These are phyloP conservation scores for Canavalia gladiata DNA, from an alignment of 306 rosid species.

Conservation along the genomic window DNA sequence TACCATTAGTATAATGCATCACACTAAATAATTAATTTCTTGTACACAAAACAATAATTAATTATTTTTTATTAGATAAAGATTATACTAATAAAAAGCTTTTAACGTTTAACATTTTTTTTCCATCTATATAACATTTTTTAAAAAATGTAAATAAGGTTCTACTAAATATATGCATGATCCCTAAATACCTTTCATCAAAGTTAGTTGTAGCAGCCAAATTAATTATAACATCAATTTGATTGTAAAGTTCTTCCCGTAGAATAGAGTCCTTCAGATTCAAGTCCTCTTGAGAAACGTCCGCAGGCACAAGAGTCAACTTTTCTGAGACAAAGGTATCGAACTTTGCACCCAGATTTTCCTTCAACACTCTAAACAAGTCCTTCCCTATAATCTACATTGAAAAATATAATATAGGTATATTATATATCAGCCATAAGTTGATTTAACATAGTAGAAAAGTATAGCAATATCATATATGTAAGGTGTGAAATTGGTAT, in stretches of 20 bases:
- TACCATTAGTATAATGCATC: too few species aligned
- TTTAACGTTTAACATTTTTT: too few species aligned
- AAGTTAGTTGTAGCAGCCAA: constrained; percentile 84
- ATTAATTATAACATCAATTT: constrained; percentile 64
- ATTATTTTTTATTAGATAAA: too few species aligned
- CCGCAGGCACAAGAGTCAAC: constrained; percentile 64
- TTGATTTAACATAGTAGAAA: too few species aligned
- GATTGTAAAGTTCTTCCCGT: constrained; percentile 56
- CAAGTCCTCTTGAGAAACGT: constrained; percentile 62
- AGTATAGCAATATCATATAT: too few species aligned
- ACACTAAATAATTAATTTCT: too few species aligned
- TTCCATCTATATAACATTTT: too few species aligned
- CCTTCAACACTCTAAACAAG: constrained; percentile 68
- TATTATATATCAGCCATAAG: too few species aligned
- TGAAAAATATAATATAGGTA: background rate
- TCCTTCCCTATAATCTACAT: constrained; percentile 68
- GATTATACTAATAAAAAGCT: too few species aligned
- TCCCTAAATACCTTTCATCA: constrained; percentile 69
- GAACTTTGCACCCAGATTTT: constrained; percentile 60
- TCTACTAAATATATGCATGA: background rate
- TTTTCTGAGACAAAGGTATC: constrained; percentile 58
- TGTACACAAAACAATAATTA: too few species aligned
- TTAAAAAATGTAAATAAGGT: background rate
- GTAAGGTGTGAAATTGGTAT: too few species aligned
- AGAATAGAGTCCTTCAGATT: constrained; percentile 59